Conservation (phyloP, 1,284 basidiomycete genomes). For the Mycosarcoma maydis region DNA sequence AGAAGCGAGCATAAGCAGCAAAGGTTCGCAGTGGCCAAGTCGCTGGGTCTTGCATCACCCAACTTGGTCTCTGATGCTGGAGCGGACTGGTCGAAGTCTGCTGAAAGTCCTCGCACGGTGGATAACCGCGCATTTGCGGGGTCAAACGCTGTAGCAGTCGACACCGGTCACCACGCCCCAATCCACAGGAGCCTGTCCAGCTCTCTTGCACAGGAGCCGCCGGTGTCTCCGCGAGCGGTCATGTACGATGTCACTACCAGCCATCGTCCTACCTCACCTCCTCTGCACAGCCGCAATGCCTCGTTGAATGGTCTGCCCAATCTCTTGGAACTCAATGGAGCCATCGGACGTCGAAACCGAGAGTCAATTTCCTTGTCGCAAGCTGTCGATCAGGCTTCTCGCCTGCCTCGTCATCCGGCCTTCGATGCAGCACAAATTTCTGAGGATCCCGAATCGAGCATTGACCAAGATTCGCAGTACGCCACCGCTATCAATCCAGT, state of each 20-base stretch:
- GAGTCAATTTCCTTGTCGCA: slow-evolving; percentile 48
- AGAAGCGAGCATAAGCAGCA: slow-evolving; percentile 1
- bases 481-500: slow-evolving; percentile 3
- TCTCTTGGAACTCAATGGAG: slow-evolving; percentile 44
- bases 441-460: slow-evolving; percentile 13
- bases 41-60: slow-evolving; percentile 36
- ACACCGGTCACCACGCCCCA: slow-evolving; percentile 1
- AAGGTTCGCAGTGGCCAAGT: slow-evolving; percentile 38
- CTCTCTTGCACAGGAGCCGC: slow-evolving; percentile 17
- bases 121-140: neutral
- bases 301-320: slow-evolving; percentile 48
- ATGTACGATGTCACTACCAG: slow-evolving; percentile 63
- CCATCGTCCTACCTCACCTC: slow-evolving; percentile 58
- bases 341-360: slow-evolving; percentile 12
- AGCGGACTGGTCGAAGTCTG: slow-evolving; percentile 9
- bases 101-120: neutral
- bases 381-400: slow-evolving; percentile 37
- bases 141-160: neutral
- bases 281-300: slow-evolving; percentile 35
- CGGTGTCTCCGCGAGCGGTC: slow-evolving; percentile 44
- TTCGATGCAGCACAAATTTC: slow-evolving; percentile 8
- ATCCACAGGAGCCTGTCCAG: slow-evolving; percentile 12
- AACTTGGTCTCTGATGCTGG: slow-evolving; percentile 24
- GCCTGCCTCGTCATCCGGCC: slow-evolving; percentile 8
- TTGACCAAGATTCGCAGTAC: slow-evolving; percentile 9